Evolutionary conservation across 257 asterid species (phyloP).

Genomic region (Solanum okadae): DNA sequence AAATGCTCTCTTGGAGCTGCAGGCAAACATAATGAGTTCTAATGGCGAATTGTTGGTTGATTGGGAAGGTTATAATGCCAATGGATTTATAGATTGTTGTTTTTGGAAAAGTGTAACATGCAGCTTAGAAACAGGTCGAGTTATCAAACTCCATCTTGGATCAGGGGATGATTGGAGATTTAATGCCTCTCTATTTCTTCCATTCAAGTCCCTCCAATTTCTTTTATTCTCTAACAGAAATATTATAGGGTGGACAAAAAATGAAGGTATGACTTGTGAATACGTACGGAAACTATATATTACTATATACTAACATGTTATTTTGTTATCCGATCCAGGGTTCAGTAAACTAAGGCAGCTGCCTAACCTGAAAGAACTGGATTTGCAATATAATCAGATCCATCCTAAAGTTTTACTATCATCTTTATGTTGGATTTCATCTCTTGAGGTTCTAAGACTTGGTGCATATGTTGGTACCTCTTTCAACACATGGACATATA

Average conservation of each 20-base stretch:
- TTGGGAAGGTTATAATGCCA: background rate
- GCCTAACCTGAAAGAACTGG: too few species aligned
- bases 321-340: too few species aligned
- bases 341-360: too few species aligned
- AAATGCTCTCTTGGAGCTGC: background rate
- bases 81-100: background rate
- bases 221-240: fast-evolving
- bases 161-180: background rate
- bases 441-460: background rate
- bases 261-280: too few species aligned
- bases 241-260: background rate
- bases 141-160: background rate
- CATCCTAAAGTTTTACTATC: too few species aligned
- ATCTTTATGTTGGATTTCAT: too few species aligned
- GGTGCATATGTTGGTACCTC: background rate
- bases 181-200: background rate
- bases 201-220: background rate
- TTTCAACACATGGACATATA: too few species aligned
- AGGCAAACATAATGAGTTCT: background rate
- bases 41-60: background rate
- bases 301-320: too few species aligned
- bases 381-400: too few species aligned
- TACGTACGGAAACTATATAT: too few species aligned
- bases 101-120: background rate
- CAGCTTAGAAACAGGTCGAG: background rate